Evolutionary conservation across 495 filamentous ascomycete species (phyloP), one percentile per base, ranked within the genome.

Genomic region (Aspergillus bertholletiae): DNA sequence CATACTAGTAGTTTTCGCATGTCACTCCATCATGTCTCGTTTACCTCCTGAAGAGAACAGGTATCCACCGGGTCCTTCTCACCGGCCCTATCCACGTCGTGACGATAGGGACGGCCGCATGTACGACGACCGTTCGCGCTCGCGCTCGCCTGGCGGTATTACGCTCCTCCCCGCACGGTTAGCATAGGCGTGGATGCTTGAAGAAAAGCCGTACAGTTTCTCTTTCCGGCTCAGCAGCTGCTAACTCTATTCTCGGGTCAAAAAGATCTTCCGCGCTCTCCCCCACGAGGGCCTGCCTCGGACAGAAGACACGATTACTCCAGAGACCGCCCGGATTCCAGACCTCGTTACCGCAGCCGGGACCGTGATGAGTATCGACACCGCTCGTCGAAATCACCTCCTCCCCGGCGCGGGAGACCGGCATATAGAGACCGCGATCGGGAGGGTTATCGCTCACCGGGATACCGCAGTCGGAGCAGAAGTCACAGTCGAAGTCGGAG

Each of bases 341-440:
- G 67, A 55, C 53, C 57, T 53, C 60, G 62, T 49, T 71, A 68
- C 55, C 75, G 63, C 58, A 65, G 65, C 44, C 60, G 58, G 52
- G 70, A 73, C 56, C 72, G 71, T 46, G 74, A 77, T 60, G 73
- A 77, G 24, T 66, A 74, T 40, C 64, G 67, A 23, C 69, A 59
- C 21, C 70, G 67, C 32, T 56, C 63, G n/a, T 73, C 71, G 2
- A 61, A 62, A 18, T 77, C 80, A 0, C 70, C 71, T 47, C 67
- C 73, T 12, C 56, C 56, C 48, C 68, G 69, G 32, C 60, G 69
- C 35, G 64, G 69, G 9, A 67, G 76, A 55, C 65, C 70, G 2
- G 51, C 63, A 11, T 85, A 85, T 51, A 68, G 72, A 46, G 82
- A 85, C 60, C 73, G 82, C 26, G 82, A 85, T 51, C 71, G 74